Evolutionary conservation across 768 basidiomycete genomes (phyloP), one percentile per base, ranked within the genome.

Genomic region (Collybia mongolica): DNA sequence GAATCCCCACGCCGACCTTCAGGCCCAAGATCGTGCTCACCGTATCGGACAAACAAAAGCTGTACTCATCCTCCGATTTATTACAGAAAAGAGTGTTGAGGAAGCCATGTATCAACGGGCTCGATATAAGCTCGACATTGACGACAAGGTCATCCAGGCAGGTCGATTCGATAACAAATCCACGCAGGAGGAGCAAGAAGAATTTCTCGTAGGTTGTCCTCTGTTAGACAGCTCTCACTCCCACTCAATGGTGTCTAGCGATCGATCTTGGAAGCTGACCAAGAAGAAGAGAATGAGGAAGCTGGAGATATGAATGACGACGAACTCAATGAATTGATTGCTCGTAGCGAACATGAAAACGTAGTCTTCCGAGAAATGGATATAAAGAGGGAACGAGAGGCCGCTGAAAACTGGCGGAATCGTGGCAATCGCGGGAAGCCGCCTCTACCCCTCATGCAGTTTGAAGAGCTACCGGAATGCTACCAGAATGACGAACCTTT

Each of bases 41-140:
- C 95, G 97, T 81, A 99, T 99, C 61, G 97, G 97, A 52, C 97
- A 99, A 65, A 99, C 97, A 52, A 96, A 95, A 69, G 90, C 94
- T 39, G 97, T 99, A 17, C 85, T 95, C 26, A 98, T 99, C 55
- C 77, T 98, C 56, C 86, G 96, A 54, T 91, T 99, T 68, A 95
- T 99, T 65, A 97, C 96, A 3, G 93, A 97, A 68, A 93, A 94
- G 75, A 96, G 94, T 55, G 93, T 99, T 19, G 97, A 98, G 71
- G 97, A 98, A 70, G 93, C 94, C 3, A 97, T 98, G 83, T 90
- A 98, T 54, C 90, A 92, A 39, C 84, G 94, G 55, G 97, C 97
- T 5, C 83, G 91, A 51, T 91, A 84, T 72, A 99, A 99, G 76
- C 87, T 98, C 23, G 96, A 96, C 61, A 95, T 99, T 61, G 97